Base-by-base conservation (phyloP, 1,284 basidiomycete species). In the Tetrapyrgos nigripes region DNA sequence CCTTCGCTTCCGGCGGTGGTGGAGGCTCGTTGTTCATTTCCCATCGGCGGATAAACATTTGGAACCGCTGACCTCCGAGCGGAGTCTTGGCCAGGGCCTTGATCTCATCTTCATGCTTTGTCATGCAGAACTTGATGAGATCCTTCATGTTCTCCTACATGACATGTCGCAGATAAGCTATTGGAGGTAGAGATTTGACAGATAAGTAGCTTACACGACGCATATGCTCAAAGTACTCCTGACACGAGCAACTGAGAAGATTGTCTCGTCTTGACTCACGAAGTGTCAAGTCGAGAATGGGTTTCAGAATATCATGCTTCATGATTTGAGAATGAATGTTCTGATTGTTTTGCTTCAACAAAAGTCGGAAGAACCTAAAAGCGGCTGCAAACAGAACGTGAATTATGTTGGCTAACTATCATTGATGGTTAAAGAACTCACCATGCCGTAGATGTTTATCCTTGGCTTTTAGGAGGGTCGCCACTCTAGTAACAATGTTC, bases 191-290 rank as follows among this genome's bases (percentile, higher is more conserved):
- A 48, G 46, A 47, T 45, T 31, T 17, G n/a, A 28, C 19, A 48
- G 50, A 35, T 35, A 63, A 76, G 35, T 45, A 31, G 72, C 84
- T 63, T 62, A 96, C 95, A 79, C 85, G 86, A 59, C 92, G 87
- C 73, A 98, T 92, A 64, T 87, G 83, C 68, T 99, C 97, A 68
- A 99, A 94, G 62, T 94, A 93, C 71, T 99, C 97, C 69, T 97
- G 89, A 78, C 94, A 98, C 19, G 96, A 93, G 63, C 95, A 96
- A 67, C 90, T 92, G 47, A 99, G 81, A 63, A 99, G 83, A 73
- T 97, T 99, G 75, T 99, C 97, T 59, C 92, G 83, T 48, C 83
- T 81, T 28, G 91, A 91, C 74, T 98, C 97, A 52, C 84, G 84
- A 33, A 91, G 73, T 27, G 94, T 90, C 58, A 98, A 78, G 57